phyloP scores from a whole-genome alignment of 768 basidiomycete genomes.

The Trametes cingulata region DNA sequence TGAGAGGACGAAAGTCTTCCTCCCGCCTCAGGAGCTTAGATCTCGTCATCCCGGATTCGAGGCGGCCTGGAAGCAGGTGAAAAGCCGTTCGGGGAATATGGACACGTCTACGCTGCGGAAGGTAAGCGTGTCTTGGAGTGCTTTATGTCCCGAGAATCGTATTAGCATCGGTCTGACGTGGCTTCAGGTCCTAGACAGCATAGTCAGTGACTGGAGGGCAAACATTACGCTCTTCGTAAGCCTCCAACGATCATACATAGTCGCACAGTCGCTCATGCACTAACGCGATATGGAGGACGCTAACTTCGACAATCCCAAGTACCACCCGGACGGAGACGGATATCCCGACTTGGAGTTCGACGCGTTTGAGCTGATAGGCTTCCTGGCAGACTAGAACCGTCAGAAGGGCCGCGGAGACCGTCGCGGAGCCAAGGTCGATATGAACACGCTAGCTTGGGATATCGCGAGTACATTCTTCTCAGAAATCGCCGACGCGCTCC shows the following conservation, averaged over 20 bases:
- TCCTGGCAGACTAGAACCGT: not conserved
- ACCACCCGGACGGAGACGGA: not conserved
- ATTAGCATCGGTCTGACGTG: too few relatives aligned
- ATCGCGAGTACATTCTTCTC: conserved; percentile 29
- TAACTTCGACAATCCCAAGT: not conserved
- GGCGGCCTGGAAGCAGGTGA: conserved; percentile 7
- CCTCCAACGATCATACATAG: not conserved
- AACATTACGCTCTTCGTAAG: conserved; percentile 18
- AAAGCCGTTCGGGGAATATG: not conserved
- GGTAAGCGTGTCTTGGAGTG: not conserved
- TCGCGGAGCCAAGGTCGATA: not conserved
- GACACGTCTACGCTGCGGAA: not conserved
- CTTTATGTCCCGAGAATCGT: too few relatives aligned
- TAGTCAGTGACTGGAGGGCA: conserved; percentile 8
- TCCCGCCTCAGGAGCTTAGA: conserved; percentile 31
- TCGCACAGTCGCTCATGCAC: too few relatives aligned
- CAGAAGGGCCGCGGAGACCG: not conserved
- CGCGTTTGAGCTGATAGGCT: not conserved
- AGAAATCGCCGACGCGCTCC: conserved; percentile 28
- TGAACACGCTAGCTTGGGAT: not conserved
- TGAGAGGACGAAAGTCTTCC: conserved; percentile 22
- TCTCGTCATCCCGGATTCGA: conserved; percentile 29
- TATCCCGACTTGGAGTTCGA: not conserved
- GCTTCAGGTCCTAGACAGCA: not conserved
- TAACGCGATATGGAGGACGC: not conserved